Evolutionary conservation across 768 basidiomycete species (phyloP).

Genomic region (Coprinellus micaceus): DNA sequence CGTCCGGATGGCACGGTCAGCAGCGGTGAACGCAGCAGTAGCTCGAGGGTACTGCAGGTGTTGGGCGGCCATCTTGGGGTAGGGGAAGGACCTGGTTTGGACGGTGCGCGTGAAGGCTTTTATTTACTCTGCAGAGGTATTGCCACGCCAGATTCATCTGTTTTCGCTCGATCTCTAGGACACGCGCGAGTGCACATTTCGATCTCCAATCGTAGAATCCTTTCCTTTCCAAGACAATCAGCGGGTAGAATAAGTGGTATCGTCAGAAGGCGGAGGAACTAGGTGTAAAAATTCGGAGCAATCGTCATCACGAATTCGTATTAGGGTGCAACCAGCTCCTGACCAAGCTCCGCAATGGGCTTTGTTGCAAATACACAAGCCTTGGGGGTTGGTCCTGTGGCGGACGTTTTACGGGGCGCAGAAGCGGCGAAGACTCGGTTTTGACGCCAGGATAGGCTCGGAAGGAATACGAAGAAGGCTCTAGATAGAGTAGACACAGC

Average conservation of each 20-base stretch:
- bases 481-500: not conserved
- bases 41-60: not conserved
- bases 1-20: conserved; percentile 32
- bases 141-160: conserved; percentile 19
- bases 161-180: not conserved
- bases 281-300: not conserved
- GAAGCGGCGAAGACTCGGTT: conserved; percentile 10
- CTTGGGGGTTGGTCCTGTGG: not conserved
- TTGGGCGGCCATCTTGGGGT: not conserved
- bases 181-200: conserved; percentile 13
- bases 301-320: not conserved
- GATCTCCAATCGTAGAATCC: conserved; percentile 6
- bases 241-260: not conserved
- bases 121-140: conserved; percentile 24
- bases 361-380: not conserved
- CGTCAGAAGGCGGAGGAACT: not conserved
- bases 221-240: not conserved
- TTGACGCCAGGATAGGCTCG: not conserved
- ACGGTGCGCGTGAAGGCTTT: conserved; percentile 9
- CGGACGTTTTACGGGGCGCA: not conserved
- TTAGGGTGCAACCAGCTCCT: not conserved
- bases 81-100: not conserved
- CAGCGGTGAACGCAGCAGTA: conserved; percentile 20
- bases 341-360: not conserved
- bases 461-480: not conserved